Conservation (phyloP, 2,329 filamentous ascomycete genomes). For the Botrytis fabae region DNA sequence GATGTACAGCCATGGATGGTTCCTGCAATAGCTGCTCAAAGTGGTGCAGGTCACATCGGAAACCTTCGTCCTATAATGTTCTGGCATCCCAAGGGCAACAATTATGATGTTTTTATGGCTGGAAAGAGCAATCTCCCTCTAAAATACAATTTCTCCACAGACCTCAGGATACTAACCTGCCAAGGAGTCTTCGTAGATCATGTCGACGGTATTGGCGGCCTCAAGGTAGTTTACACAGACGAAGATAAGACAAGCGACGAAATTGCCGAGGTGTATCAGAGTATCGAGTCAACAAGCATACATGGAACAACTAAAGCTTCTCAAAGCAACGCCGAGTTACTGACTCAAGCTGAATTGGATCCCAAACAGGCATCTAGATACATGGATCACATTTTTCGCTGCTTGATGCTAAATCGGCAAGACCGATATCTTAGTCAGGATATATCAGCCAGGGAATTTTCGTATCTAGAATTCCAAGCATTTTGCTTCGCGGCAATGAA, state of each 20-base stretch:
- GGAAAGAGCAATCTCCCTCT: not conserved
- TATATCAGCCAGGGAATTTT: not conserved
- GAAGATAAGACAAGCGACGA: not conserved
- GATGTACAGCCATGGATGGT: slow-evolving; percentile 16
- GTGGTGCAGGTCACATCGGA: slow-evolving; percentile 16
- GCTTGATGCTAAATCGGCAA: slow-evolving; percentile 1
- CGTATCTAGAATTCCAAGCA: not conserved
- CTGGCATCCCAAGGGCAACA: not conserved
- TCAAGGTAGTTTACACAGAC: slow-evolving; percentile 20
- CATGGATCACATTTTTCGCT: slow-evolving; percentile 3
- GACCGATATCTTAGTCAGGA: not conserved
- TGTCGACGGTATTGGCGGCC: slow-evolving; percentile 27
- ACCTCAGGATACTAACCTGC: slow-evolving; percentile 18
- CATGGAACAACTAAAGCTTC: slow-evolving; percentile 3
- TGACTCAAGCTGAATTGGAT: not conserved
- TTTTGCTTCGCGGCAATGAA: not conserved
- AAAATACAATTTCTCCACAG: slow-evolving; percentile 12
- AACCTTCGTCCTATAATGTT: slow-evolving; percentile 18
- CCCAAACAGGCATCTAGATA: not conserved
- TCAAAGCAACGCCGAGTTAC: not conserved
- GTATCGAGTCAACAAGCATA: slow-evolving; percentile 8
- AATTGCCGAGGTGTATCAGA: not conserved
- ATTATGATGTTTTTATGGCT: slow-evolving; percentile 3
- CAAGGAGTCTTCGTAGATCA: slow-evolving; percentile 23
- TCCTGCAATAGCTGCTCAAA: slow-evolving; percentile 25